Conservation (phyloP, 176 grass and related monocot species). For the Pharus latifolius region DNA sequence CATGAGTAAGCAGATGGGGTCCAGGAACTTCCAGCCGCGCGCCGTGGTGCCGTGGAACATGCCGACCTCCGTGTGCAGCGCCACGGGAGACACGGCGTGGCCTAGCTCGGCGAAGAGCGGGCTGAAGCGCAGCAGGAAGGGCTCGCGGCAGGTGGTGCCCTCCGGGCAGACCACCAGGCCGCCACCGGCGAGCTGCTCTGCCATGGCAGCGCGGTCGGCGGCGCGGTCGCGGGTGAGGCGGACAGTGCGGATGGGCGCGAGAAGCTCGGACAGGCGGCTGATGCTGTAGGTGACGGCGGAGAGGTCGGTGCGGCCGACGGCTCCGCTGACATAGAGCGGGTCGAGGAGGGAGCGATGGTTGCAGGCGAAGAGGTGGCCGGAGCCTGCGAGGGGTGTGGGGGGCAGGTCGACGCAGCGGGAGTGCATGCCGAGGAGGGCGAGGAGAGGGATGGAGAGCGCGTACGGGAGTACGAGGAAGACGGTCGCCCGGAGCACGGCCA, state of each 20-base stretch:
- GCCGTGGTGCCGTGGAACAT: constrained; percentile 93
- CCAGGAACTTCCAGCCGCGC: constrained; percentile 50
- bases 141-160: constrained; percentile 72
- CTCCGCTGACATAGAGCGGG: constrained; percentile 34
- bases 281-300: constrained; percentile 54
- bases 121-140: constrained; percentile 76
- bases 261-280: constrained; percentile 55
- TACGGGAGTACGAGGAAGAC: constrained; percentile 30
- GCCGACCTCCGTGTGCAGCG: constrained; percentile 27
- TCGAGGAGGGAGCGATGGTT: constrained; percentile 79
- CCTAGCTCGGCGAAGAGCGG: constrained; percentile 67
- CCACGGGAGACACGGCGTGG: constrained; percentile 40
- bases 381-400: not conserved
- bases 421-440: constrained; percentile 50
- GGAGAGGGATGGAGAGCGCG: constrained; percentile 27
- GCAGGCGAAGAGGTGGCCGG: constrained; percentile 45
- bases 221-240: constrained; percentile 52
- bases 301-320: constrained; percentile 12
- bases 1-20: constrained; percentile 51
- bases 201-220: constrained; percentile 39
- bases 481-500: constrained; percentile 28
- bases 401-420: constrained; percentile 7
- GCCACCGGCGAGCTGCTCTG: not conserved
- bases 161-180: constrained; percentile 75
- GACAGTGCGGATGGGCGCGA: constrained; percentile 61